Percentiles rank a stretch among this genome's conserved stretches.
Conservation (phyloP, 2,329 filamentous ascomycete species). For the Colletotrichum salicis region DNA sequence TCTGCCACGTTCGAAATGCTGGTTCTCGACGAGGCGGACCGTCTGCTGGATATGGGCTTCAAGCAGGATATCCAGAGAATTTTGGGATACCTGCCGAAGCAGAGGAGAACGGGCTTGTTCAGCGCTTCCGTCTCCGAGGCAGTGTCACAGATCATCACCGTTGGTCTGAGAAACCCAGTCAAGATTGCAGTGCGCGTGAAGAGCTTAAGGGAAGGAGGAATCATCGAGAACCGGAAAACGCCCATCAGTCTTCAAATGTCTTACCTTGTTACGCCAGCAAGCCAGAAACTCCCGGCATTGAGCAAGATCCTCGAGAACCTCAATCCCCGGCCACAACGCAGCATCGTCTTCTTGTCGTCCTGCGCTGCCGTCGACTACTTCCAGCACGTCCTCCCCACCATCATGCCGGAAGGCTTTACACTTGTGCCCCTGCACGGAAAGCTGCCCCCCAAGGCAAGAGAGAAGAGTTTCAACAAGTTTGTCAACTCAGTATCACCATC, state of each 20-base stretch:
- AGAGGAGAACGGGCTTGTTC: conserved; percentile 91
- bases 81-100: conserved; percentile 85
- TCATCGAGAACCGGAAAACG: conserved; percentile 83
- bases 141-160: conserved; percentile 89
- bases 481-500: conserved; percentile 78
- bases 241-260: conserved; percentile 94
- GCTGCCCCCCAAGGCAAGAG: conserved; percentile 85
- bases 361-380: conserved; percentile 97
- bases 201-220: conserved; percentile 69
- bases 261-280: conserved; percentile 79
- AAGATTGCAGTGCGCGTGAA: conserved; percentile 96
- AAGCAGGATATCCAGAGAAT: conserved; percentile 91
- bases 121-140: conserved; percentile 97
- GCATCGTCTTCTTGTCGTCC: conserved; percentile 92
- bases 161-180: conserved; percentile 92
- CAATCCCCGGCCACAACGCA: conserved; percentile 81
- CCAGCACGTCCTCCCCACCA: conserved; percentile 77
- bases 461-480: conserved; percentile 88
- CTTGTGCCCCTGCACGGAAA: conserved; percentile 91
- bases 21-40: conserved; percentile 93
- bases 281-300: conserved; percentile 82
- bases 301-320: conserved; percentile 75
- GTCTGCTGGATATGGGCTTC: conserved; percentile 92
- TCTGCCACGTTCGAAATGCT: conserved; percentile 92
- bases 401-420: conserved; percentile 75